Evolutionary conservation across 805 yeast genomes (phyloP), one percentile per base, ranked within the genome.

Genomic region (Zygoascus bituminiphila): DNA sequence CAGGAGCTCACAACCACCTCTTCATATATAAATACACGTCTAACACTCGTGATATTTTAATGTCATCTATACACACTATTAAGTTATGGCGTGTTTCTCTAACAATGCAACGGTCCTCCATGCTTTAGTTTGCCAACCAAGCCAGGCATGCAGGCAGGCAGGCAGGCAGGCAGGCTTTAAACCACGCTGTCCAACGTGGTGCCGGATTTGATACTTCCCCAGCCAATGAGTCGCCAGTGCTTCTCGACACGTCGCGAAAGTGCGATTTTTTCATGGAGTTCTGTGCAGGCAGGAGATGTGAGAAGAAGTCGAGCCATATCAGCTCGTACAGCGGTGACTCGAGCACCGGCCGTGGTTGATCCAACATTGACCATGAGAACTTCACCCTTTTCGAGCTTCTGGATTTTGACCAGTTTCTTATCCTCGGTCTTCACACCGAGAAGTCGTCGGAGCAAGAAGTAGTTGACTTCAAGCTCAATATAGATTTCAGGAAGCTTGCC

Each of bases 141-240:
- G n/a, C n/a, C n/a, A n/a, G n/a, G n/a, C n/a, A n/a, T n/a, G n/a
- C n/a, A n/a, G n/a, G n/a, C n/a, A n/a, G n/a, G n/a, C n/a, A n/a
- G n/a, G n/a, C n/a, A n/a, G n/a, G n/a, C n/a, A n/a, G 33, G 10
- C 7, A 29, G 15, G 10, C 19, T 24, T 41, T 51, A 55, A 36
- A 47, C 51, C 10, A 51, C 54, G 14, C 60, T 61, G 26, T 44
- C 42, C 22, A 57, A 39, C 22, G 57, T 58, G 46, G 57, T 83
- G 71, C 96, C 96, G 72, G 86, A 88, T 72, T 85, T 85, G 67
- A 89, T 91, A 45, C 96, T 88, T 60, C 98, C 99, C 99, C 99
- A 93, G 62, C 99, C 99, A 73, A 93, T 93, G 68, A 93, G 78
- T 78, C 99, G 93, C 96, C 97, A 93, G 71, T 93, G 99, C 80